phyloP scores from a whole-genome alignment of 805 yeast genomes.

The Tetrapisispora phaffii region DNA sequence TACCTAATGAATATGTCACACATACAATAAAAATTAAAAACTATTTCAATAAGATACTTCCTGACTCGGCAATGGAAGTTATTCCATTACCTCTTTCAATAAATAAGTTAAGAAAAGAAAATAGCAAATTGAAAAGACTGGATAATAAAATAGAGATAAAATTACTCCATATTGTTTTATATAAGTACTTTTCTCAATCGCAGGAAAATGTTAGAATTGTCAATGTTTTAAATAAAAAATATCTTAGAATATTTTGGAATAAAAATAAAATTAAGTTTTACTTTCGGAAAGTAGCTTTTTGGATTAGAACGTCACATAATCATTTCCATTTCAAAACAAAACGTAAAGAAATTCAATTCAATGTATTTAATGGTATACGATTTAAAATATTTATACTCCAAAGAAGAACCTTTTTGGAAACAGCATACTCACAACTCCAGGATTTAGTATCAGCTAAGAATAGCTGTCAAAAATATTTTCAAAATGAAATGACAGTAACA shows the following conservation, averaged over 20 bases:
- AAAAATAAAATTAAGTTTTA: neutral
- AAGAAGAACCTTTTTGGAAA: neutral
- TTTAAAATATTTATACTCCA: neutral
- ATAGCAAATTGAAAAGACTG: conserved; percentile 24
- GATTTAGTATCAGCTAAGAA: neutral
- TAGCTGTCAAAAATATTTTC: neutral
- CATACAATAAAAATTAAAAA: conserved; percentile 13
- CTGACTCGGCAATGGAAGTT: conserved; percentile 45
- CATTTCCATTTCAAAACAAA: neutral
- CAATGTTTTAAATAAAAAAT: neutral
- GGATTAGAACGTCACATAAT: neutral
- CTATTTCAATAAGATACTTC: conserved; percentile 30
- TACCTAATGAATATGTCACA: conserved; percentile 29
- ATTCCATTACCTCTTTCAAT: conserved; percentile 48
- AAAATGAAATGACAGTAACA: neutral
- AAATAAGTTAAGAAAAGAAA: conserved; percentile 25
- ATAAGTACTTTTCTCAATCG: conserved; percentile 14
- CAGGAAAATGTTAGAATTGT: neutral
- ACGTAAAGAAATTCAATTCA: neutral
- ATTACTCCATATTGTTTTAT: conserved; percentile 29
- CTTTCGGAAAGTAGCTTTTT: neutral
- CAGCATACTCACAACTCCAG: neutral
- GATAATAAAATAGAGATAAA: conserved; percentile 33
- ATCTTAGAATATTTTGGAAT: neutral
- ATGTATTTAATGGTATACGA: neutral